Evolutionary conservation across 495 filamentous ascomycete genomes (phyloP).

Genomic region (Coniosporium apollinis): DNA sequence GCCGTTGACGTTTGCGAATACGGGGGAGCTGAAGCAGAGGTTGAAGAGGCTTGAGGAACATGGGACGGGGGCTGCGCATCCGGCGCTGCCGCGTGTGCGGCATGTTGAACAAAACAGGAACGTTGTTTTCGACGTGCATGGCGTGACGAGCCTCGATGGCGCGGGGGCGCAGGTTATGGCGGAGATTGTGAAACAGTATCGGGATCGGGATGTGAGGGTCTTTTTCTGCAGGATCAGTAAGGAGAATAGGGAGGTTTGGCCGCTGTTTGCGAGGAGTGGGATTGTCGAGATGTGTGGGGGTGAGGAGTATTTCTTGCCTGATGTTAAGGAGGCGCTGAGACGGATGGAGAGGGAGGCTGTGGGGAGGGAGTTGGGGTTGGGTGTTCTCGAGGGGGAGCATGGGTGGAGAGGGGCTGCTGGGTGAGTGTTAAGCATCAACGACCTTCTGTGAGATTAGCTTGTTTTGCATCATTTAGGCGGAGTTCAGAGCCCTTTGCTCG

Average conservation of each 20-base stretch:
- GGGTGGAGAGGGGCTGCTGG: too few relatives aligned
- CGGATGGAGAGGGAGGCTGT: conserved; percentile 50
- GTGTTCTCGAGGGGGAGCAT: too few relatives aligned
- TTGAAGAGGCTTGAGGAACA: conserved; percentile 74
- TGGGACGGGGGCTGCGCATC: conserved; percentile 68
- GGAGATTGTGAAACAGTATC: conserved; percentile 73
- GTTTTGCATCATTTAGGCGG: too few relatives aligned
- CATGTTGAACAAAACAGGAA: conserved; percentile 61
- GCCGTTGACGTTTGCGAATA: conserved; percentile 92
- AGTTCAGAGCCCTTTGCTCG: too few relatives aligned
- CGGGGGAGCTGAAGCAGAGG: conserved; percentile 74
- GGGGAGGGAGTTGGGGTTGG: conserved; percentile 6
- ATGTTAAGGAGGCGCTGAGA: conserved; percentile 68
- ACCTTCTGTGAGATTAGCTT: too few relatives aligned
- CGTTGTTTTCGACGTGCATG: conserved; percentile 92
- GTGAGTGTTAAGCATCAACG: too few relatives aligned
- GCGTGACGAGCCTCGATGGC: conserved; percentile 82
- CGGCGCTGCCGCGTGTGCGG: conserved; percentile 63
- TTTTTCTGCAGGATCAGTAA: conserved; percentile 73
- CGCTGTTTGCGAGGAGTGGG: conserved; percentile 58
- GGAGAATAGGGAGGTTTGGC: conserved; percentile 45
- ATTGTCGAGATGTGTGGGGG: conserved; percentile 71
- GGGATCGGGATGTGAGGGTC: conserved; percentile 53
- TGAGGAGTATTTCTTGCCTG: conserved; percentile 55
- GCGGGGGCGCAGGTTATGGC: conserved; percentile 79